A percentile compares a stretch with the other conserved stretches of the same genome.
Evolutionary conservation across 208 protist species (phyloP).

Genomic region (Blastocrithidia nonstop): DNA sequence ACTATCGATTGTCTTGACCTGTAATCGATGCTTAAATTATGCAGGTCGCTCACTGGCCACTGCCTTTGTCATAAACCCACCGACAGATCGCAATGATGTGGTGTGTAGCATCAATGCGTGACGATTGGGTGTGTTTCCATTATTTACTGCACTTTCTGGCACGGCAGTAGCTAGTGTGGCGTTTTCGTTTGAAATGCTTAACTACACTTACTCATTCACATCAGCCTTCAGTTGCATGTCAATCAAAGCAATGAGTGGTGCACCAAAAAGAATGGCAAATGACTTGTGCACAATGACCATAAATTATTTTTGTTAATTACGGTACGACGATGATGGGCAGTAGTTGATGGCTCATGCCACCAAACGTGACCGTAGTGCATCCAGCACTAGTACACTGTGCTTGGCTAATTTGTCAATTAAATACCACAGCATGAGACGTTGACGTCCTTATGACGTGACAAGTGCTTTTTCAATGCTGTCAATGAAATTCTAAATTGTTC

Average conservation of each 20-base stretch:
- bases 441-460: slow-evolving; percentile 15
- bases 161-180: neutral
- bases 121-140: slow-evolving; percentile 7
- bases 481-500: slow-evolving; percentile 32
- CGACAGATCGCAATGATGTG: slow-evolving; percentile 34
- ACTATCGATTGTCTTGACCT: slow-evolving; percentile 83
- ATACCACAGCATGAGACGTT: slow-evolving; percentile 64
- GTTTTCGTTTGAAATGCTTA: neutral
- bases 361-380: slow-evolving; percentile 50
- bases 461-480: slow-evolving; percentile 66
- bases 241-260: slow-evolving; percentile 56
- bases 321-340: slow-evolving; percentile 13
- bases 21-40: slow-evolving; percentile 41
- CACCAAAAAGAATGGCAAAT: slow-evolving; percentile 60
- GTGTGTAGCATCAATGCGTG: slow-evolving; percentile 39
- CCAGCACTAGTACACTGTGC: slow-evolving; percentile 61
- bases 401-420: slow-evolving; percentile 77
- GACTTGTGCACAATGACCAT: slow-evolving; percentile 52
- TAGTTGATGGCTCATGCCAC: slow-evolving; percentile 29
- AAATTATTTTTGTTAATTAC: slow-evolving; percentile 45
- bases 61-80: slow-evolving; percentile 58
- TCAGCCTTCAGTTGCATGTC: slow-evolving; percentile 37
- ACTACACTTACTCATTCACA: neutral
- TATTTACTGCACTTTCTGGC: neutral
- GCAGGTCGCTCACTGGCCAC: slow-evolving; percentile 28